Conservation (phyloP, 768 basidiomycete species). For the Tylopilus felleus region DNA sequence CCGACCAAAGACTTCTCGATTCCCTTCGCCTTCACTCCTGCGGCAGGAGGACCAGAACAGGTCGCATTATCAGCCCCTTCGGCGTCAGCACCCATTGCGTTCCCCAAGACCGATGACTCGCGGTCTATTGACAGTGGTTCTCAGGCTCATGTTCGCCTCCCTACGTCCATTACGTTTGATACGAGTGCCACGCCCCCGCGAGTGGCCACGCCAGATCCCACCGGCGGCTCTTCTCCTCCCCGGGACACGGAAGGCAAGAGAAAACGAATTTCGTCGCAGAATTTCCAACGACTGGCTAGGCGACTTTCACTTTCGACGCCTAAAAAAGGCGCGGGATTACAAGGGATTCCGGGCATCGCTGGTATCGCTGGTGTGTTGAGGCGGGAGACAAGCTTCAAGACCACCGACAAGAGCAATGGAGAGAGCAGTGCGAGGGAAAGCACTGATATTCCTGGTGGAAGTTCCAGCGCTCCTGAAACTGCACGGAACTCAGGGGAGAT, state of each 20-base stretch:
- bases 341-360: conserved; percentile 34
- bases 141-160: conserved; percentile 24
- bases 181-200: conserved; percentile 55
- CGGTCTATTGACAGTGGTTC: conserved; percentile 29
- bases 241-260: conserved; percentile 72
- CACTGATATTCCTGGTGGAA: conserved; percentile 16
- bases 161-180: conserved; percentile 60
- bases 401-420: conserved; percentile 37
- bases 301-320: conserved; percentile 64
- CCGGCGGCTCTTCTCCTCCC: conserved; percentile 53
- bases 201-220: conserved; percentile 66
- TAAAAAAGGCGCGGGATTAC: conserved; percentile 51
- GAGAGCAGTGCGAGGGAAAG: conserved; percentile 19
- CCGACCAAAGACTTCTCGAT: conserved; percentile 25
- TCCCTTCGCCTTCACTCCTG: conserved; percentile 36
- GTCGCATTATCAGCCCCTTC: conserved; percentile 28
- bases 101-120: conserved; percentile 40
- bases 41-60: conserved; percentile 9
- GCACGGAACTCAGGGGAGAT: conserved; percentile 48
- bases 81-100: conserved; percentile 34
- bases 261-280: conserved; percentile 79
- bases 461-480: conserved; percentile 39
- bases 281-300: conserved; percentile 78
- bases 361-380: conserved; percentile 29
- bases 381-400: conserved; percentile 35